phyloP scores from a whole-genome alignment of 768 basidiomycete genomes.

The Hericium rajendrae region DNA sequence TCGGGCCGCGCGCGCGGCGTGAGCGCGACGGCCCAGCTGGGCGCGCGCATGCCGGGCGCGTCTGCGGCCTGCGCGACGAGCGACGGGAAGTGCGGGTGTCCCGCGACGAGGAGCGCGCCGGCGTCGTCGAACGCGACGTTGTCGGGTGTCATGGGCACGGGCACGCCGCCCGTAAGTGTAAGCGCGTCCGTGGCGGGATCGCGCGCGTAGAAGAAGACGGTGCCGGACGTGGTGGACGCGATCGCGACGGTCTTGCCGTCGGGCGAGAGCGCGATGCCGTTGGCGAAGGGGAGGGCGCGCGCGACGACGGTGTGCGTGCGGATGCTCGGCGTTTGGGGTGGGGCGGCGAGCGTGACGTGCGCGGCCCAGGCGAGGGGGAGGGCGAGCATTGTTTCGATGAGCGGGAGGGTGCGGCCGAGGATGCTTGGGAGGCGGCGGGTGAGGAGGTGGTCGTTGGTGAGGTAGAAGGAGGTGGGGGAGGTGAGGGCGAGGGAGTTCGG shows the following conservation, averaged over 20 bases:
- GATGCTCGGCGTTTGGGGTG: constrained; percentile 17
- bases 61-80: constrained; percentile 36
- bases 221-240: constrained; percentile 39
- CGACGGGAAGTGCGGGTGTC: constrained; percentile 56
- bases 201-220: constrained; percentile 44
- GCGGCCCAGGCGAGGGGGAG: constrained; percentile 53
- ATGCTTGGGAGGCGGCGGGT: constrained; percentile 47
- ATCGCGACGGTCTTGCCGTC: constrained; percentile 41
- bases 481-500: constrained; percentile 63
- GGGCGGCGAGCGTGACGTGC: constrained; percentile 37
- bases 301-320: constrained; percentile 29
- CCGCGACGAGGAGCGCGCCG: constrained; percentile 44
- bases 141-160: constrained; percentile 51
- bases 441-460: constrained; percentile 63
- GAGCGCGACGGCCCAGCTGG: constrained; percentile 54
- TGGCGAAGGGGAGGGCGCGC: constrained; percentile 52
- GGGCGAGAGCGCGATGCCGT: constrained; percentile 56
- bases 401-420: constrained; percentile 40
- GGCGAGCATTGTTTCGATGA: constrained; percentile 44
- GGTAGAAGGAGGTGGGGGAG: constrained; percentile 57
- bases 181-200: constrained; percentile 36
- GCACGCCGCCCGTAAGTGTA: constrained; percentile 27
- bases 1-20: constrained; percentile 20
- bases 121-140: constrained; percentile 47
- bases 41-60: constrained; percentile 29